These are phyloP conservation scores for Fusarium piperis DNA, from an alignment of 2,329 filamentous ascomycete genomes.

Conservation along the genomic window DNA sequence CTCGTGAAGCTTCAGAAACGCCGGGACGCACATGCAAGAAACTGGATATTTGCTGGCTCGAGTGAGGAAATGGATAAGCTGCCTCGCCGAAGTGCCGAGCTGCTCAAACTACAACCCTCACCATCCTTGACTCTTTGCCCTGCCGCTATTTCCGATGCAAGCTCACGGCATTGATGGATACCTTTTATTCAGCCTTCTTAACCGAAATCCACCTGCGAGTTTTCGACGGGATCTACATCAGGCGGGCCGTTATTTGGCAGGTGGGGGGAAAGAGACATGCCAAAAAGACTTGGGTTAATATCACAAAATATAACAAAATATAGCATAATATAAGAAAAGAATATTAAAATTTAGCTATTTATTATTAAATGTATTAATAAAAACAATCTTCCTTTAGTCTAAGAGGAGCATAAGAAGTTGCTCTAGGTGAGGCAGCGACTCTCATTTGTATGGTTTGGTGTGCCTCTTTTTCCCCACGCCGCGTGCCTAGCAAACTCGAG, in stretches of 20 bases:
- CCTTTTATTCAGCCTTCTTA: background rate
- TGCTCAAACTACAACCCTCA: background rate
- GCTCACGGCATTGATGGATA: background rate
- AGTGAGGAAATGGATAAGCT: conserved; percentile 3
- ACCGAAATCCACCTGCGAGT: background rate
- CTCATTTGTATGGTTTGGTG: no score
- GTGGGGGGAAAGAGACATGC: no score
- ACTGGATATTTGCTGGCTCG: background rate
- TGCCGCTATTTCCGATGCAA: background rate
- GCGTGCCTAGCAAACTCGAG: background rate
- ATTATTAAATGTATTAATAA: no score
- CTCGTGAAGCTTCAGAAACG: background rate
- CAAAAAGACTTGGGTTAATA: no score
- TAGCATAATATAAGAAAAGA: no score
- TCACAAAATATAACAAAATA: no score
- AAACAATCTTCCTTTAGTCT: no score
- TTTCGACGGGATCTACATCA: background rate
- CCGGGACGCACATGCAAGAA: background rate
- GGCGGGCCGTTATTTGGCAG: background rate
- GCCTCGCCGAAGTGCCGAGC: background rate
- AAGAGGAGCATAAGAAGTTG: no score
- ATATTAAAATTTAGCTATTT: no score
- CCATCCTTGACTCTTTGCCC: background rate
- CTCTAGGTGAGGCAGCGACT: no score
- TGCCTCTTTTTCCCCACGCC: no score